These are phyloP conservation scores for Aspergillus baeticus DNA, from an alignment of 495 filamentous ascomycete genomes.

Conservation along the genomic window DNA sequence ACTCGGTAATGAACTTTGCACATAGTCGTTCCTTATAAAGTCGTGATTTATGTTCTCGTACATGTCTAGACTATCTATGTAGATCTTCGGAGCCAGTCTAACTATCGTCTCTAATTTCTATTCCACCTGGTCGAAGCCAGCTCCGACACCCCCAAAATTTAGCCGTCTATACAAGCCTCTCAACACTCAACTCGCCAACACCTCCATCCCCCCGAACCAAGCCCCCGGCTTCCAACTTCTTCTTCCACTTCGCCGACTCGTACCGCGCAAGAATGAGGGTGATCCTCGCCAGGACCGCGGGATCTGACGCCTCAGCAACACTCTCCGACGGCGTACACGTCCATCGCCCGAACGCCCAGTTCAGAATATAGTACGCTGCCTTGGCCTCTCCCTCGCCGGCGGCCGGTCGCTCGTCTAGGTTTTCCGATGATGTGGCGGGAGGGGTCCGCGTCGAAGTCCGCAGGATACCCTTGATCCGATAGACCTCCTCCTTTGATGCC, in stretches of 20 bases:
- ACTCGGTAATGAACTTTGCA: background rate
- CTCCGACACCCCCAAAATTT: slow-evolving; percentile 5
- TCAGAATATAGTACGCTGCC: slow-evolving; percentile 68
- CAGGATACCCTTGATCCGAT: slow-evolving; percentile 90
- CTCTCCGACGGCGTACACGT: slow-evolving; percentile 66
- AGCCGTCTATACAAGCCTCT: slow-evolving; percentile 35
- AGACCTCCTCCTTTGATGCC: slow-evolving; percentile 87
- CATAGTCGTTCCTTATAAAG: background rate
- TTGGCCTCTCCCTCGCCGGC: background rate
- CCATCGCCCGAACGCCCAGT: slow-evolving; percentile 98
- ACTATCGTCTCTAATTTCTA: background rate
- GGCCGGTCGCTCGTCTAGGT: slow-evolving; percentile 11
- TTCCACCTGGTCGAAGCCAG: slow-evolving; percentile 16
- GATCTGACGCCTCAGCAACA: slow-evolving; percentile 38
- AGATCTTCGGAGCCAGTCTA: background rate
- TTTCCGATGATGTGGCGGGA: slow-evolving; percentile 59
- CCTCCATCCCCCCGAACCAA: slow-evolving; percentile 48
- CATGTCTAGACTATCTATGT: too few species aligned
- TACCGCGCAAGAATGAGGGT: slow-evolving; percentile 82
- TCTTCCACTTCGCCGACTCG: slow-evolving; percentile 88
- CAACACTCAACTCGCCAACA: slow-evolving; percentile 34
- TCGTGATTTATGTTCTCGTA: too few species aligned
- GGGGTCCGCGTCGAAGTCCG: slow-evolving; percentile 48
- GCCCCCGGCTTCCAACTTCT: slow-evolving; percentile 65
- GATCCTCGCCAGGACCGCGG: slow-evolving; percentile 62